These are phyloP conservation scores for Fusarium sp. DNA, from an alignment of 2,329 filamentous ascomycete genomes.

Conservation along the genomic window DNA sequence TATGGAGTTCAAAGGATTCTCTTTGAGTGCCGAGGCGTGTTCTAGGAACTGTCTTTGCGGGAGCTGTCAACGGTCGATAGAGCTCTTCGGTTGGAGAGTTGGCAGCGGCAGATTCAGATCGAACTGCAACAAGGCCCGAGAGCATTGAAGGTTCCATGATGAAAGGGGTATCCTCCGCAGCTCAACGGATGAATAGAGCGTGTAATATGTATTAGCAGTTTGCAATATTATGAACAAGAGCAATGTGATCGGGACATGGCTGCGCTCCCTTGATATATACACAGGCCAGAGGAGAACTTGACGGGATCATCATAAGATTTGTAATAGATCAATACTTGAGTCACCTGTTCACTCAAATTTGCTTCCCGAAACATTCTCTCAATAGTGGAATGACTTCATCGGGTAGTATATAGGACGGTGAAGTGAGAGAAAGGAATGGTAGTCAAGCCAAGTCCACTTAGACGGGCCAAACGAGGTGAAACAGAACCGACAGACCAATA, in stretches of 20 bases:
- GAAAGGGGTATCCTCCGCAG: slow-evolving; percentile 4
- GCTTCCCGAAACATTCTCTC: slow-evolving; percentile 1
- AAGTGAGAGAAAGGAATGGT: neutral
- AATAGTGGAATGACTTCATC: slow-evolving; percentile 29
- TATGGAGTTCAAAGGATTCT: slow-evolving; percentile 48
- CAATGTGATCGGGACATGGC: neutral
- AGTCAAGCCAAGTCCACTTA: slow-evolving; percentile 2
- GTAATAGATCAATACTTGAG: slow-evolving; percentile 1
- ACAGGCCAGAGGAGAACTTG: neutral
- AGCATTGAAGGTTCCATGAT: slow-evolving; percentile 53
- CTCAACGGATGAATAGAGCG: neutral
- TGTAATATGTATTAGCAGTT: too few species aligned
- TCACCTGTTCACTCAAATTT: slow-evolving; percentile 22
- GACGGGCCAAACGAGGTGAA: neutral
- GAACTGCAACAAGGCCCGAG: slow-evolving; percentile 50
- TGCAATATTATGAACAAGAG: neutral
- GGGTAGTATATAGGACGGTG: slow-evolving; percentile 9
- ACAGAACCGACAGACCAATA: slow-evolving; percentile 1
- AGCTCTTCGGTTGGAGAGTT: slow-evolving; percentile 35
- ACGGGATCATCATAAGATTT: neutral
- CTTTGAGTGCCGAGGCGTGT: slow-evolving; percentile 54
- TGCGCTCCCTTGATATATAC: neutral
- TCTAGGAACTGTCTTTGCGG: slow-evolving; percentile 54
- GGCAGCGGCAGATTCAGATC: slow-evolving; percentile 46
- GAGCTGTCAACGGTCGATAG: slow-evolving; percentile 44